These are phyloP conservation scores for Penicillium sp. DNA, from an alignment of 2,329 filamentous ascomycete species.

Conservation along the genomic window DNA sequence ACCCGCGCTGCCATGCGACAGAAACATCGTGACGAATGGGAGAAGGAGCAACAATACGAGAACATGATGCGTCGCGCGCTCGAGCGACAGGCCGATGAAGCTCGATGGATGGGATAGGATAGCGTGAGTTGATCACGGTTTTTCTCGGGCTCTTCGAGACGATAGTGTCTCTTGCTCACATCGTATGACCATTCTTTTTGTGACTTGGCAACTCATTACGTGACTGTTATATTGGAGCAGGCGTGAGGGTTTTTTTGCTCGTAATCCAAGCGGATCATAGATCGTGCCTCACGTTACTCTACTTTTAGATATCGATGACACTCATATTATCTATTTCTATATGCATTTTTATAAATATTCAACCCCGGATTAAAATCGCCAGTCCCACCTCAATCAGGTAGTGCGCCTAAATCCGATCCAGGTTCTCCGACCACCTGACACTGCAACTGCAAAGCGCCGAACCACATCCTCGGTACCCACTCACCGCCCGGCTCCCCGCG, in stretches of 20 bases:
- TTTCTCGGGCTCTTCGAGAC: background rate
- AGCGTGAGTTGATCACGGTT: slow-evolving; percentile 19
- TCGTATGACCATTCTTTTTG: background rate
- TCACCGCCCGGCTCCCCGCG: slow-evolving; percentile 30
- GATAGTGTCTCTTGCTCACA: background rate
- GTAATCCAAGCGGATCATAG: background rate
- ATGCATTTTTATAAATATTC: too few relatives aligned
- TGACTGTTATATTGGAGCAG: background rate
- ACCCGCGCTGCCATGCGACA: slow-evolving; percentile 37
- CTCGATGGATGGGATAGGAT: slow-evolving; percentile 68
- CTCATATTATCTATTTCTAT: background rate
- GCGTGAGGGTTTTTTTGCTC: background rate
- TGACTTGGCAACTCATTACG: background rate
- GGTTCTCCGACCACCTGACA: background rate
- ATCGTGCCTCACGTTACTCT: background rate
- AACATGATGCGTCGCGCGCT: slow-evolving; percentile 74
- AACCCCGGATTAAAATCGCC: background rate
- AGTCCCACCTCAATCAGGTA: background rate
- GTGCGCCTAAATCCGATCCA: background rate
- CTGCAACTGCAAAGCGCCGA: background rate
- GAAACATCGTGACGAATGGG: slow-evolving; percentile 38
- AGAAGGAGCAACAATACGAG: slow-evolving; percentile 60
- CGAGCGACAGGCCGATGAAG: slow-evolving; percentile 76
- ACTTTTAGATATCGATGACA: background rate
- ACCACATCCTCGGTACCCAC: slow-evolving; percentile 1